Evolutionary conservation across 2,329 filamentous ascomycete species (phyloP).

Genomic region (Aspergillus sp.): DNA sequence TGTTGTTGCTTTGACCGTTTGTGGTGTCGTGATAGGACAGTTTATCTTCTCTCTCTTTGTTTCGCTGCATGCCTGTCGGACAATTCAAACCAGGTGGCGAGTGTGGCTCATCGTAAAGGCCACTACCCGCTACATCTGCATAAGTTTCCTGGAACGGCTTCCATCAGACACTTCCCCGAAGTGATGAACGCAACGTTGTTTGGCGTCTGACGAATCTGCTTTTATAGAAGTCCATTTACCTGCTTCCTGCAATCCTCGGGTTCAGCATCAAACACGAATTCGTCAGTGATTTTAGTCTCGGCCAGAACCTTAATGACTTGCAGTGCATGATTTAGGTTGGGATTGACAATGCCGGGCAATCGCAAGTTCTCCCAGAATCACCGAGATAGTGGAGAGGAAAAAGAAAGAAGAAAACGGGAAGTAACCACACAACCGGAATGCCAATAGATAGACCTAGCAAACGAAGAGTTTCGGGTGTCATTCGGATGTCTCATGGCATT

Average conservation of each 20-base stretch:
- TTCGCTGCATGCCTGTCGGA: too few species aligned
- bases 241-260: constrained; percentile 11
- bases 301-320: constrained; percentile 10
- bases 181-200: constrained; percentile 20
- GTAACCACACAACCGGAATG: neutral
- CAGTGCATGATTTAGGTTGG: neutral
- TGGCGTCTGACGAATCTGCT: constrained; percentile 11
- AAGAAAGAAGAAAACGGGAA: neutral
- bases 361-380: neutral
- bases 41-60: neutral
- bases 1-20: constrained; percentile 1
- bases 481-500: constrained; percentile 12
- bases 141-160: constrained; percentile 12
- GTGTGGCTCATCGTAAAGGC: constrained; percentile 10
- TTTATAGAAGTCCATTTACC: constrained; percentile 16
- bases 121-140: constrained; percentile 27
- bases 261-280: constrained; percentile 18
- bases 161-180: constrained; percentile 9
- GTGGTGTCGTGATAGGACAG: constrained; percentile 3
- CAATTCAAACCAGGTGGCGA: neutral
- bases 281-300: constrained; percentile 15
- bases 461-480: constrained; percentile 8
- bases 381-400: neutral
- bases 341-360: neutral
- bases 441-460: constrained; percentile 7